phyloP scores from a whole-genome alignment of 139 green algal species.

The Chlamydomonas incerta region DNA sequence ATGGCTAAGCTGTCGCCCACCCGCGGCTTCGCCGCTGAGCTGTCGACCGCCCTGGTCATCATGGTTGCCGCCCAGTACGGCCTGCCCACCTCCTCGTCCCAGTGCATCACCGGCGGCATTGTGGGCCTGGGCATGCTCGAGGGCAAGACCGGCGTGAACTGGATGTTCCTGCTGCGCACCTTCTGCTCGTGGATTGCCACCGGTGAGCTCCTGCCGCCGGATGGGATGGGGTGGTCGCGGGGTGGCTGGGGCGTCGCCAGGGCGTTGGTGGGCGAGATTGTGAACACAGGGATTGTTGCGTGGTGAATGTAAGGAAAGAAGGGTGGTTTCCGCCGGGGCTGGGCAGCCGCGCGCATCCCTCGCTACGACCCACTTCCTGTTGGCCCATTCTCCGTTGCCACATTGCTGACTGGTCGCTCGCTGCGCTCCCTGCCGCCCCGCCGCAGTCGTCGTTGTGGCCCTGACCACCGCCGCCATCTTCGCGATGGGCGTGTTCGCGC shows the following conservation, averaged over 20 bases:
- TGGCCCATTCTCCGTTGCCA: too few species aligned
- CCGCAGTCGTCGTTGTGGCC: constrained; percentile 38
- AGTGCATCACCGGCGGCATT: constrained; percentile 65
- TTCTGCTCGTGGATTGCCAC: constrained; percentile 56
- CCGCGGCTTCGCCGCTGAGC: constrained; percentile 76
- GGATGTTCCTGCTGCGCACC: constrained; percentile 50
- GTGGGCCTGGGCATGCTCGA: constrained; percentile 63
- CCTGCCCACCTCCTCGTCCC: constrained; percentile 43
- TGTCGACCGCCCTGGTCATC: constrained; percentile 72
- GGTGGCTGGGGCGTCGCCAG: too few species aligned
- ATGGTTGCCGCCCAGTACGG: constrained; percentile 53
- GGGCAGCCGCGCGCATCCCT: too few species aligned
- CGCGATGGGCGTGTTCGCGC: constrained; percentile 47
- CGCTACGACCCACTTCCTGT: too few species aligned
- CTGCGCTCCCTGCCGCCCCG: constrained; percentile 47
- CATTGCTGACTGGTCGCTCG: too few species aligned
- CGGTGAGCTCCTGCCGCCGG: background rate
- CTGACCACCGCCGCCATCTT: constrained; percentile 57
- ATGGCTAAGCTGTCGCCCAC: constrained; percentile 73
- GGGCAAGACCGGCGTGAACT: constrained; percentile 66
- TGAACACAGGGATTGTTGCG: too few species aligned
- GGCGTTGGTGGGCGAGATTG: too few species aligned
- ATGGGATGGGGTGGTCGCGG: too few species aligned
- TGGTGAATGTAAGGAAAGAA: too few species aligned
- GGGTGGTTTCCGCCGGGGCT: too few species aligned